Conservation (phyloP, 345 rosid genomes). For the Anacardium occidentale region DNA sequence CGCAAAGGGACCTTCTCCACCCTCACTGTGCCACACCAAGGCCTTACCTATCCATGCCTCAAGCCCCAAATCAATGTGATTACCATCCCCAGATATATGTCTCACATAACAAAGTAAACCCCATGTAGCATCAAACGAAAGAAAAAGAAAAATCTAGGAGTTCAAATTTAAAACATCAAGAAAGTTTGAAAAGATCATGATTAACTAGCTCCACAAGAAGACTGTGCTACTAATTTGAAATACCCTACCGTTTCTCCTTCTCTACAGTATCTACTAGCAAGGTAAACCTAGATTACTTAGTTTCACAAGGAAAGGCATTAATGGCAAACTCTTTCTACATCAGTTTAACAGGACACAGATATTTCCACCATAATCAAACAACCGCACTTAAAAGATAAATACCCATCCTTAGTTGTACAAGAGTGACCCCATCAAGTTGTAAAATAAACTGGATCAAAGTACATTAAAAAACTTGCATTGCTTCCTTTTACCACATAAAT, state of each 20-base stretch:
- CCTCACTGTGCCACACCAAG: neutral
- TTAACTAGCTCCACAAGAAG: too few species aligned
- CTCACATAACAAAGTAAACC: neutral
- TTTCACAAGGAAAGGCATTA: too few species aligned
- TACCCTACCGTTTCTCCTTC: too few species aligned
- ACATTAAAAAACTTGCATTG: neutral
- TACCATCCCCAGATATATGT: too few species aligned
- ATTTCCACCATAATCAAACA: neutral
- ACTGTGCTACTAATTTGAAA: too few species aligned
- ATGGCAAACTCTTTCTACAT: too few species aligned
- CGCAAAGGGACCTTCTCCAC: neutral
- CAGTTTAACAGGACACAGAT: neutral
- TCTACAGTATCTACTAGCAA: too few species aligned
- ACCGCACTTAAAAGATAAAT: neutral
- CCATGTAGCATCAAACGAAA: neutral
- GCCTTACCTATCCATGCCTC: neutral
- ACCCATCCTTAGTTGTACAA: neutral
- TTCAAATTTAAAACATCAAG: neutral
- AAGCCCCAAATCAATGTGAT: neutral
- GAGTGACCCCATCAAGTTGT: neutral
- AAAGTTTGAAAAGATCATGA: neutral
- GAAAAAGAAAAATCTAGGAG: too few species aligned
- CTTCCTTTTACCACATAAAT: neutral
- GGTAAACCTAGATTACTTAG: too few species aligned
- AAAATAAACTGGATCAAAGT: neutral